These are phyloP conservation scores for Tritrichomonas foetus DNA, from an alignment of 208 protist species.

Conservation along the genomic window DNA sequence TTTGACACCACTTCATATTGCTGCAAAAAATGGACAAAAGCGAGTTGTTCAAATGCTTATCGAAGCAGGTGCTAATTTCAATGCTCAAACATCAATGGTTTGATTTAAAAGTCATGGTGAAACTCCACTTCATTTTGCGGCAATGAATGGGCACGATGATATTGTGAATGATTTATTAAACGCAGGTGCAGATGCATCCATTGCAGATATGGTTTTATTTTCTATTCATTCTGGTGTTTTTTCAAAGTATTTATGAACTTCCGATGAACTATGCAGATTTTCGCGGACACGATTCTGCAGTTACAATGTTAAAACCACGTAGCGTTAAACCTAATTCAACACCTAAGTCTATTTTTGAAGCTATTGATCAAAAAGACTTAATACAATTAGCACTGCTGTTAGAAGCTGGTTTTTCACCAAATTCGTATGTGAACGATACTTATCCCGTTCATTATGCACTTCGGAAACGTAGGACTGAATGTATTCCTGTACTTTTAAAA, in stretches of 20 bases:
- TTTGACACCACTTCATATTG: not conserved
- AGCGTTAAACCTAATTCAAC: not conserved
- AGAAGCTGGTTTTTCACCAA: not conserved
- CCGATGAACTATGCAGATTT: not conserved
- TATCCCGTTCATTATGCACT: slow-evolving; percentile 8
- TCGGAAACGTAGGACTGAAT: not conserved
- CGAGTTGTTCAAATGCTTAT: not conserved
- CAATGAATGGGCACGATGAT: not conserved
- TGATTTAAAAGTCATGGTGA: not conserved
- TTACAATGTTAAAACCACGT: not conserved
- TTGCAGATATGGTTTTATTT: not conserved
- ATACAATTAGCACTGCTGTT: not conserved
- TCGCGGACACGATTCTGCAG: not conserved
- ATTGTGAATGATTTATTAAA: not conserved
- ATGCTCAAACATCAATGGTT: not conserved
- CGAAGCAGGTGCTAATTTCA: not conserved
- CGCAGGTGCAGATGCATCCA: not conserved
- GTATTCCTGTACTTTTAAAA: not conserved
- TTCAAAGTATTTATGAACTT: no score
- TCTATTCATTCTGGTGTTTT: no score
- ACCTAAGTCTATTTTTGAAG: not conserved
- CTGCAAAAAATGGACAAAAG: not conserved
- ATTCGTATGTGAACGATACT: not conserved
- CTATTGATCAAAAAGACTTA: not conserved
- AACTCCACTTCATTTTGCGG: not conserved